Evolutionary conservation across 23 red algal species (phyloP).

Genomic region (Gracilaria domingensis): DNA sequence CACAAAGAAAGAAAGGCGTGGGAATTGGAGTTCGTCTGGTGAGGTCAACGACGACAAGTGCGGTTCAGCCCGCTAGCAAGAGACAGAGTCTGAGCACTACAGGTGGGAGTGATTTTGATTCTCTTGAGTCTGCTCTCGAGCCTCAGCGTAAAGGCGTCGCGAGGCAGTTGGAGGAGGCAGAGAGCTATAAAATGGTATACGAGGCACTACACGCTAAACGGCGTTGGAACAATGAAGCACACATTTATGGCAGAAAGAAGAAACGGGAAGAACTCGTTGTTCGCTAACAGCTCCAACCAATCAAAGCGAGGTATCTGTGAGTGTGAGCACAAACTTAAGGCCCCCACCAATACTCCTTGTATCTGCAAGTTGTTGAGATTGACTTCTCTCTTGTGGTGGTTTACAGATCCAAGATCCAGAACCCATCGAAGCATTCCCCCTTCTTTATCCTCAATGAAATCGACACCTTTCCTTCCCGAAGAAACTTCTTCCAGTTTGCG

Average conservation of each 20-base stretch:
- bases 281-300: conserved; percentile 93
- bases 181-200: too few species aligned
- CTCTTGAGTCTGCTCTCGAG: too few species aligned
- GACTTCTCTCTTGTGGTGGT: background rate
- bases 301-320: conserved; percentile 75
- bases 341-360: conserved; percentile 52
- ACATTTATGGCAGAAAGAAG: conserved; percentile 61
- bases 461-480: background rate
- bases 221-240: too few species aligned
- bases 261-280: conserved; percentile 77
- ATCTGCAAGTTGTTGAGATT: conserved; percentile 71
- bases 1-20: too few species aligned
- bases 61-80: too few species aligned
- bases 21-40: too few species aligned
- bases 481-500: background rate
- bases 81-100: too few species aligned
- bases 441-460: conserved; percentile 46
- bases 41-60: too few species aligned
- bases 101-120: too few species aligned
- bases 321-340: conserved; percentile 75
- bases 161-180: too few species aligned
- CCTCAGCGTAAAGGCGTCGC: too few species aligned
- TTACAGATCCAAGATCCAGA: conserved; percentile 18
- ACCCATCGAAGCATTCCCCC: conserved; percentile 31
- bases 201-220: too few species aligned